Evolutionary conservation across 148 eudicot genomes (phyloP).

Genomic region (Vaccinium macrocarpon): DNA sequence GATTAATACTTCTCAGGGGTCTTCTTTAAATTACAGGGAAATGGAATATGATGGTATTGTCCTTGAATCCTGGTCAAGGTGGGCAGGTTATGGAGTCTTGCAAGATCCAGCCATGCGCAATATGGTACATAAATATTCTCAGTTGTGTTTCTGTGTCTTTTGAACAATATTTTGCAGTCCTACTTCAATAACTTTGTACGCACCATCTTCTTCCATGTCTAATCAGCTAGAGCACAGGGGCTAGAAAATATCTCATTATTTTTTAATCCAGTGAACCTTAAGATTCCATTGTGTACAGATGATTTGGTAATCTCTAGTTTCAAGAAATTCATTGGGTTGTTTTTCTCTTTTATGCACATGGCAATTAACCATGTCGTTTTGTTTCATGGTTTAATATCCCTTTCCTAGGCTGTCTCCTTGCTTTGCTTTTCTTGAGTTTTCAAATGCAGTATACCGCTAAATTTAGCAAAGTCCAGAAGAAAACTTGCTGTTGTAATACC

Average conservation of each 20-base stretch:
- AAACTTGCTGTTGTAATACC: neutral
- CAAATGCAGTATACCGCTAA: neutral
- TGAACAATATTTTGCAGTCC: neutral
- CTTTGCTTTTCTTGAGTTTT: neutral
- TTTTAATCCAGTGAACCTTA: neutral
- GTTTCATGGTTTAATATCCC: neutral
- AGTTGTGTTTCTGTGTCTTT: neutral
- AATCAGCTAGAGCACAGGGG: neutral
- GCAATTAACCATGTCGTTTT: neutral
- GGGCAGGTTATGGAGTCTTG: slow-evolving; percentile 87
- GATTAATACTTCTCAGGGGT: neutral
- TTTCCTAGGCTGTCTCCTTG: neutral
- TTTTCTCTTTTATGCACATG: neutral
- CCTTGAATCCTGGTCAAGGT: slow-evolving; percentile 97
- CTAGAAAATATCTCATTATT: neutral
- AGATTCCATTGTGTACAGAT: neutral
- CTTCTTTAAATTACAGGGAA: slow-evolving; percentile 49
- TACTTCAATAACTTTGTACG: neutral
- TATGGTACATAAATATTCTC: slow-evolving; percentile 39
- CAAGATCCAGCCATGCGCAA: slow-evolving; percentile 66
- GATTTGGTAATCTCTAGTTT: neutral
- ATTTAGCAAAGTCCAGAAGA: neutral
- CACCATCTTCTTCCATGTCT: neutral
- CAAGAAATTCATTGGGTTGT: neutral
- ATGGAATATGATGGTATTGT: slow-evolving; percentile 93